phyloP scores from a whole-genome alignment of 495 filamentous ascomycete genomes.

The Hyaloscypha variabilis region DNA sequence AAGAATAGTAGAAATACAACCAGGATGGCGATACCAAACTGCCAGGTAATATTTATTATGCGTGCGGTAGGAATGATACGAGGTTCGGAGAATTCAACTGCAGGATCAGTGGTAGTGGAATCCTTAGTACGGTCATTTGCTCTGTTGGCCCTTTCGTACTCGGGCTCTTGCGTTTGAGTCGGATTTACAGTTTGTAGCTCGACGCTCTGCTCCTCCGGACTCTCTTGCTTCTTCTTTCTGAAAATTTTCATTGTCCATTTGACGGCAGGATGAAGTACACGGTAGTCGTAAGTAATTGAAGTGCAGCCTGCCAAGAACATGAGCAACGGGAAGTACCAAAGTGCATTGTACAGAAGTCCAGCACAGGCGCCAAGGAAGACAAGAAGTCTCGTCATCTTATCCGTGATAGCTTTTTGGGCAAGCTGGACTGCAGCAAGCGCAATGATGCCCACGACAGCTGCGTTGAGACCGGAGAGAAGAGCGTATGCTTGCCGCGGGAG shows the following conservation, averaged over 20 bases:
- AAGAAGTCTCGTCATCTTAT: constrained; percentile 67
- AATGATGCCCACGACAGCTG: constrained; percentile 78
- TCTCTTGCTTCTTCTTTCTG: constrained; percentile 14
- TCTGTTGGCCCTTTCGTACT: neutral
- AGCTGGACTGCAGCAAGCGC: constrained; percentile 77
- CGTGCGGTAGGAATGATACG: constrained; percentile 44
- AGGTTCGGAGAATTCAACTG: constrained; percentile 28
- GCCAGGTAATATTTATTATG: constrained; percentile 35
- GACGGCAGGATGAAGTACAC: constrained; percentile 42
- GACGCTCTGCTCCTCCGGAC: constrained; percentile 12
- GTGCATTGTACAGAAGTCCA: constrained; percentile 73
- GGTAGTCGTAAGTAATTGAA: constrained; percentile 64
- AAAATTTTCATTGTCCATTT: neutral
- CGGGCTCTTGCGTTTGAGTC: neutral
- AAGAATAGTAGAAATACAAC: constrained; percentile 61
- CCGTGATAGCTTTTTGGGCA: constrained; percentile 73
- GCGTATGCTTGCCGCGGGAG: constrained; percentile 73
- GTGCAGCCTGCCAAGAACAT: constrained; percentile 58
- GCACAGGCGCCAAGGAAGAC: constrained; percentile 70
- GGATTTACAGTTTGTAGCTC: constrained; percentile 3
- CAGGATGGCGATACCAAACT: constrained; percentile 48
- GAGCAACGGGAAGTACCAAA: constrained; percentile 83
- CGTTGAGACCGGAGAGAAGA: constrained; percentile 76
- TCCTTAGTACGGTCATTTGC: neutral
- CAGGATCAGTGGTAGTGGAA: neutral